Percentiles rank a stretch among this genome's conserved stretches.
phyloP scores from a whole-genome alignment of 2,329 filamentous ascomycete species.

The Beauveria caledonica region DNA sequence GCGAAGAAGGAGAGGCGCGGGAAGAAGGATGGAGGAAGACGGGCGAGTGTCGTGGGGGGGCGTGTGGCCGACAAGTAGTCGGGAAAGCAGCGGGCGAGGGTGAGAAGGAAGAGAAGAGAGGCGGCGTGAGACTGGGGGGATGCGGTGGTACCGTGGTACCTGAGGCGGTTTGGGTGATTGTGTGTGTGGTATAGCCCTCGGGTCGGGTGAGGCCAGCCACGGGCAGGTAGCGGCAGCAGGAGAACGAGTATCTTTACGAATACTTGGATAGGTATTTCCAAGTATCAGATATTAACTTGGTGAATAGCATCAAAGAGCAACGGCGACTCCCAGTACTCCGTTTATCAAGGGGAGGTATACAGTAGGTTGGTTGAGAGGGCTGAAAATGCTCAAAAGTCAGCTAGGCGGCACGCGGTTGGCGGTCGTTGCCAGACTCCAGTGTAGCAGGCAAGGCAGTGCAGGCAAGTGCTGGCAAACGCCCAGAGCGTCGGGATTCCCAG shows the following conservation, averaged over 20 bases:
- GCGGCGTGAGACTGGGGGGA: conserved; percentile 3
- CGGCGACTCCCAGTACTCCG: background rate
- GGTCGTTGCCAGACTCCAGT: background rate
- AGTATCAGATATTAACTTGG: too few relatives aligned
- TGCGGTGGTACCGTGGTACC: background rate
- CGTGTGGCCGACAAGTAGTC: background rate
- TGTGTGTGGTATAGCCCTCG: conserved; percentile 4
- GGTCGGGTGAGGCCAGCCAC: background rate
- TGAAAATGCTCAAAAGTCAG: background rate
- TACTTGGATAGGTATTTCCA: background rate
- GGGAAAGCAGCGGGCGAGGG: background rate
- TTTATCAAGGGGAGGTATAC: background rate
- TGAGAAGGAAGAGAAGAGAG: conserved; percentile 1
- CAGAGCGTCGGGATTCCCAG: conserved; percentile 8
- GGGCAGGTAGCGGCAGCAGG: background rate
- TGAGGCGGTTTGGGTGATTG: background rate
- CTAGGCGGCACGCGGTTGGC: background rate
- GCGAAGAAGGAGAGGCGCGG: background rate
- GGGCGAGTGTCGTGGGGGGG: background rate
- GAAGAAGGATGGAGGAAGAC: background rate
- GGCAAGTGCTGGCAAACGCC: background rate
- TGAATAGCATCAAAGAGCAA: background rate
- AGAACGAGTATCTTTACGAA: background rate
- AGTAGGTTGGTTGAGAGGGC: background rate
- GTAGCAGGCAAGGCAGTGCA: background rate